These are phyloP conservation scores for Penicilliopsis zonata DNA, from an alignment of 495 filamentous ascomycete species.

Conservation along the genomic window DNA sequence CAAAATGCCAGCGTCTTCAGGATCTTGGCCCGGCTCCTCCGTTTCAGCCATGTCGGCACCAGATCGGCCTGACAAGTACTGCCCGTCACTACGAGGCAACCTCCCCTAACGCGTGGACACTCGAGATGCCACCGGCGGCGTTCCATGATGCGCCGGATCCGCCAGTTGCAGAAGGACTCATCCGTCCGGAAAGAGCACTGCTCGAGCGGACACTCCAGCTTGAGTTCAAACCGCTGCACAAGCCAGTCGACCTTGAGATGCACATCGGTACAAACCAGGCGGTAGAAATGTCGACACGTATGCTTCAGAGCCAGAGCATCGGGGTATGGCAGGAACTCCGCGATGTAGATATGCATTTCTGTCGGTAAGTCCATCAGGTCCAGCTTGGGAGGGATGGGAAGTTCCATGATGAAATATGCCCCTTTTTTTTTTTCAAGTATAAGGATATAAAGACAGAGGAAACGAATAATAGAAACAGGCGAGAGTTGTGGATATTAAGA, in stretches of 20 bases:
- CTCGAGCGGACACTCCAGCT: conserved; percentile 36
- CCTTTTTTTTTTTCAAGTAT: no score
- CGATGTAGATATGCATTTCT: conserved; percentile 62
- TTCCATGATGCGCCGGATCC: conserved; percentile 30
- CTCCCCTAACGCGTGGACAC: conserved; percentile 15
- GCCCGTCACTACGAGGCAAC: conserved; percentile 26
- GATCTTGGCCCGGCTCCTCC: conserved; percentile 6
- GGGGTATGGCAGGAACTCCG: conserved; percentile 64
- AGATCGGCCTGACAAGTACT: conserved; percentile 21
- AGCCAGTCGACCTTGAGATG: conserved; percentile 57
- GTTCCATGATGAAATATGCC: no score
- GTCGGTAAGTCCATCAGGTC: conserved; percentile 39
- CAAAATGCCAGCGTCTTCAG: conserved; percentile 3
- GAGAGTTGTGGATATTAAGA: background rate
- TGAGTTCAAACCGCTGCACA: conserved; percentile 40
- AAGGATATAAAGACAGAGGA: background rate
- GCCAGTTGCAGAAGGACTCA: conserved; percentile 29
- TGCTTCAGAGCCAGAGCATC: conserved; percentile 63
- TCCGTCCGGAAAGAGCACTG: conserved; percentile 35
- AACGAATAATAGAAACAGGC: background rate
- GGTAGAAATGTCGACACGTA: conserved; percentile 47
- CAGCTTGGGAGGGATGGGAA: background rate
- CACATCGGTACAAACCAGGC: conserved; percentile 53
- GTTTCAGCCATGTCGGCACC: conserved; percentile 22
- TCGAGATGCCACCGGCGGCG: conserved; percentile 30